phyloP scores from a whole-genome alignment of 495 filamentous ascomycete species.

The Wilcoxina mikolae region DNA sequence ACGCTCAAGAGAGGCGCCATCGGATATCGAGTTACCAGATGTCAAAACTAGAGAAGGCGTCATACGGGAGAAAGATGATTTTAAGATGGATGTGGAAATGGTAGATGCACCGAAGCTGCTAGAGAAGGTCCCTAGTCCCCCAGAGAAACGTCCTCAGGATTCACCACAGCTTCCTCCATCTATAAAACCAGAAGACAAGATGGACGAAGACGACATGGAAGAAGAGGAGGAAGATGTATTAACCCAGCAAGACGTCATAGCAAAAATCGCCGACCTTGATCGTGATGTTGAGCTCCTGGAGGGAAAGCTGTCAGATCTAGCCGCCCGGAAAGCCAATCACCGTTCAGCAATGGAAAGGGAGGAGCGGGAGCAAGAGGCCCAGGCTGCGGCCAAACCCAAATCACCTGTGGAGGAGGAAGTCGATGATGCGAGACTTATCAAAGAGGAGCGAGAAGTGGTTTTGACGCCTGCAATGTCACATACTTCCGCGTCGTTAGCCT shows the following conservation, averaged over 20 bases:
- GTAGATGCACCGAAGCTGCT: constrained; percentile 6
- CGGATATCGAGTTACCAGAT: constrained; percentile 20
- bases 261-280: constrained; percentile 22
- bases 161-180: constrained; percentile 5
- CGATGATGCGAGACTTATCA: constrained; percentile 3
- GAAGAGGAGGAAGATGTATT: constrained; percentile 24
- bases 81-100: constrained; percentile 10
- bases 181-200: constrained; percentile 22
- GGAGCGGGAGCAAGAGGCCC: constrained; percentile 14
- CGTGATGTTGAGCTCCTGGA: constrained; percentile 17
- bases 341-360: constrained; percentile 11
- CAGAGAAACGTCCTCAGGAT: not conserved
- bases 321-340: constrained; percentile 13
- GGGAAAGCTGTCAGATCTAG: constrained; percentile 12
- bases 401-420: constrained; percentile 12
- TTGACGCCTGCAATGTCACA: constrained; percentile 13
- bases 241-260: constrained; percentile 23
- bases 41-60: constrained; percentile 3
- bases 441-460: constrained; percentile 3
- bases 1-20: constrained; percentile 10
- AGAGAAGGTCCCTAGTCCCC: not conserved
- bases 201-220: constrained; percentile 13
- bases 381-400: not conserved
- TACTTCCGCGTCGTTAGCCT: constrained; percentile 14
- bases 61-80: constrained; percentile 18